A percentile compares a stretch with the other conserved stretches of the same genome.
Evolutionary conservation across 495 filamentous ascomycete genomes (phyloP).

Genomic region (Daldinia caldariorum): DNA sequence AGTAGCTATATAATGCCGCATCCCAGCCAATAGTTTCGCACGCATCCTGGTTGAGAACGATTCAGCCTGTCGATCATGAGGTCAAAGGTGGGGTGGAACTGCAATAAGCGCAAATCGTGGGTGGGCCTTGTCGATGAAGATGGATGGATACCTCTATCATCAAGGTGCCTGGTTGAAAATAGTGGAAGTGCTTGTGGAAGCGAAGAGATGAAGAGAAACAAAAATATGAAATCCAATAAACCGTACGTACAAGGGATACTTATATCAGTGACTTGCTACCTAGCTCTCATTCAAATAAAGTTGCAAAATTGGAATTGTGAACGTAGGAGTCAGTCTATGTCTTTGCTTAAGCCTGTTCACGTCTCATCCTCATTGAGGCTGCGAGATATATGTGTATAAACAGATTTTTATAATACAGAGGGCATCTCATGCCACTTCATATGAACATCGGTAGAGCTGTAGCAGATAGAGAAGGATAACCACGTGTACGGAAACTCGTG

Average conservation of each 20-base stretch:
- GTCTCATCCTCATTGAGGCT: not conserved
- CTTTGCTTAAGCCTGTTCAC: not conserved
- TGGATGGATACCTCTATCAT: constrained; percentile 1
- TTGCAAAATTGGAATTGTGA: not conserved
- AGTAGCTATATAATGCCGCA: not conserved
- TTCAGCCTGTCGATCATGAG: constrained; percentile 24
- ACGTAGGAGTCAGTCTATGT: not conserved
- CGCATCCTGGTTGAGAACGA: not conserved
- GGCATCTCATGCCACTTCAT: not conserved
- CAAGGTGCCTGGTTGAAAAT: not conserved
- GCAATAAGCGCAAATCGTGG: constrained; percentile 9
- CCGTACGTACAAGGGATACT: not conserved
- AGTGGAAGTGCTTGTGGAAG: not conserved
- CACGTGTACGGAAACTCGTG: constrained; percentile 9
- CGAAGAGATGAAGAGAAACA: not conserved
- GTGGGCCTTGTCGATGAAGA: not conserved
- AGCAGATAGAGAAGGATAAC: constrained; percentile 1
- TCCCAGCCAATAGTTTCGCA: not conserved
- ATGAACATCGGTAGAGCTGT: not conserved
- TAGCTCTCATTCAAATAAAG: not conserved
- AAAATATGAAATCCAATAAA: too few relatives aligned
- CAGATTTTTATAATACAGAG: not conserved
- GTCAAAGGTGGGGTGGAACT: constrained; percentile 23
- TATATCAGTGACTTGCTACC: not conserved
- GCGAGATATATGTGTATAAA: not conserved